Conservation (phyloP, 441 rosid species). For the Jatropha multifida region DNA sequence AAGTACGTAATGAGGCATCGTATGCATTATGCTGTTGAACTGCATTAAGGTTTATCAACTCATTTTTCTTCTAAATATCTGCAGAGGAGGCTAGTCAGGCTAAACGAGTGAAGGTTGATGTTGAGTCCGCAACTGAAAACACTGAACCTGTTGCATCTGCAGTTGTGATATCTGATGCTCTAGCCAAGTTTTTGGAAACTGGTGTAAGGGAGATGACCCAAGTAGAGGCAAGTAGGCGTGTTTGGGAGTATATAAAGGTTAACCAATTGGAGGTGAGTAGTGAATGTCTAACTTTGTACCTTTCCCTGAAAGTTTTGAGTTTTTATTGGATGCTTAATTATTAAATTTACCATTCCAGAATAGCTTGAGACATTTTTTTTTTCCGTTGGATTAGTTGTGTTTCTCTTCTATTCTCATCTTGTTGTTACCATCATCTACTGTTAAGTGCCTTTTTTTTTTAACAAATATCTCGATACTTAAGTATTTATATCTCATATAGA, state of each 20-base stretch:
- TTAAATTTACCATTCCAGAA: neutral
- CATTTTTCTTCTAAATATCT: constrained; percentile 18
- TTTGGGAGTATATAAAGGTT: constrained; percentile 36
- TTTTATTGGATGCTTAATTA: constrained; percentile 8
- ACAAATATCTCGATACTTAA: neutral
- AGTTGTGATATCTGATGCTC: constrained; percentile 29
- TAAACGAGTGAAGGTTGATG: constrained; percentile 62
- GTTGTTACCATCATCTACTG: constrained; percentile 5
- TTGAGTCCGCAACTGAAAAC: constrained; percentile 45
- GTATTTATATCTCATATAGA: neutral
- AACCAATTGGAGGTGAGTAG: constrained; percentile 32
- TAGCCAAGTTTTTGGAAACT: constrained; percentile 32
- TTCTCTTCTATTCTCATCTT: neutral
- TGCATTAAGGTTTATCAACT: neutral
- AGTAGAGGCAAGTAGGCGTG: constrained; percentile 26
- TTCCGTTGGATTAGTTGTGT: neutral
- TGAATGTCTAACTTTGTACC: constrained; percentile 13
- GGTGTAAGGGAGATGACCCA: constrained; percentile 30
- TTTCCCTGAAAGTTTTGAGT: neutral
- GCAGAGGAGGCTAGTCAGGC: constrained; percentile 69
- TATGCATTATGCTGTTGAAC: neutral
- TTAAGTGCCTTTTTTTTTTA: neutral
- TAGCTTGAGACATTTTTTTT: neutral
- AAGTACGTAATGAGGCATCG: constrained; percentile 39
- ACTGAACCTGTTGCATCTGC: constrained; percentile 28